phyloP scores from a whole-genome alignment of 2,329 filamentous ascomycete species.

The Fonsecaea pugnacius region DNA sequence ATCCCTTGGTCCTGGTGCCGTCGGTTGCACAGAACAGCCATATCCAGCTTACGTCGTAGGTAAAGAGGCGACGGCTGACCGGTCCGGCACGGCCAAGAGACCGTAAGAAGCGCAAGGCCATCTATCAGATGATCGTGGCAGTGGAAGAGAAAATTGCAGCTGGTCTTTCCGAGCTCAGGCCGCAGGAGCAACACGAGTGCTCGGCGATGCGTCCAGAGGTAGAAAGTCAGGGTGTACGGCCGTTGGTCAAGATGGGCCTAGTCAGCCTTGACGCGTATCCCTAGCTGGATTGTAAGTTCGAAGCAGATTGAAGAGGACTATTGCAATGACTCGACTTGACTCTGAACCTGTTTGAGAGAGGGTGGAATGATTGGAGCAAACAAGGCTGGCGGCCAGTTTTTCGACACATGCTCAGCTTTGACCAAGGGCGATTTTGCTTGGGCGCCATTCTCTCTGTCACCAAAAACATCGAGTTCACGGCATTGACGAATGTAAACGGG shows the following conservation, averaged over 20 bases:
- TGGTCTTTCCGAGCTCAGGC: background rate
- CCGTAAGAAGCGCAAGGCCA: background rate
- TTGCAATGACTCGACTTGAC: background rate
- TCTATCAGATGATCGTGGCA: background rate
- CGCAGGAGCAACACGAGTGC: background rate
- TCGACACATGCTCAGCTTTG: background rate
- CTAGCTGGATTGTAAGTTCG: background rate
- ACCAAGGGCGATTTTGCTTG: background rate
- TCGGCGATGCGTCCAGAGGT: background rate
- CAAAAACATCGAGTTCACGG: background rate
- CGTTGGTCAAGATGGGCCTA: background rate
- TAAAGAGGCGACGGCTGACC: background rate
- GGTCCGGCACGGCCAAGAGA: constrained; percentile 13
- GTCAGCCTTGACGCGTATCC: background rate
- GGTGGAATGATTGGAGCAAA: background rate
- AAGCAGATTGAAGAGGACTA: background rate
- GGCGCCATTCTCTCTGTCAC: background rate
- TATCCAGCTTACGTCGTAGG: background rate
- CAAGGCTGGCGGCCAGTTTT: background rate
- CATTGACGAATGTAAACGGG: background rate
- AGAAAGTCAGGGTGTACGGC: background rate
- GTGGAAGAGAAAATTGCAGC: background rate
- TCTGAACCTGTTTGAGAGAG: background rate
- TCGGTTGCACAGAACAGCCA: background rate
- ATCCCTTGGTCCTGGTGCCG: background rate